A percentile compares a stretch with the other conserved stretches of the same genome.
Evolutionary conservation across 1,139 yeast species (phyloP).

Genomic region (Pichia sp.): DNA sequence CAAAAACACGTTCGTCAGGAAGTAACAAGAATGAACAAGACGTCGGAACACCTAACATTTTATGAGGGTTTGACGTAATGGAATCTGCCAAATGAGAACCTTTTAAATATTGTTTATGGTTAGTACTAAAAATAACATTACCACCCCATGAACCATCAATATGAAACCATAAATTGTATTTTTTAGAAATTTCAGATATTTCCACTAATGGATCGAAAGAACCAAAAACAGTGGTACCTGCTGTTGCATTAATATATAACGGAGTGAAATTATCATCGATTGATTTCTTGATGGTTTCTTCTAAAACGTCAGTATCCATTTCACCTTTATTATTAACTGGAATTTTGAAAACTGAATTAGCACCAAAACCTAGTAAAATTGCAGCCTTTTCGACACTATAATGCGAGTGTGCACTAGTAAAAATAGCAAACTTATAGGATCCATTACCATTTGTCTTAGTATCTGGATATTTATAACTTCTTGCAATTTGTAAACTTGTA

Average conservation of each 20-base stretch:
- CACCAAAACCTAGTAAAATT: slow-evolving; percentile 68
- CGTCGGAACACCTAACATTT: slow-evolving; percentile 85
- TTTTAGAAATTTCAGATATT: slow-evolving; percentile 49
- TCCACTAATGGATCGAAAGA: slow-evolving; percentile 65
- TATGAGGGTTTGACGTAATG: slow-evolving; percentile 82
- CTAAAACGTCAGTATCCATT: slow-evolving; percentile 48
- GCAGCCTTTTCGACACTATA: slow-evolving; percentile 83
- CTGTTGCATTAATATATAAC: slow-evolving; percentile 72
- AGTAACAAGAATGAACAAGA: slow-evolving; percentile 76
- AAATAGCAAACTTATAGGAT: slow-evolving; percentile 55
- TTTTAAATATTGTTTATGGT: slow-evolving; percentile 40
- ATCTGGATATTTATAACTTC: slow-evolving; percentile 61
- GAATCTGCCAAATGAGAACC: slow-evolving; percentile 70
- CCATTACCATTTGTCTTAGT: slow-evolving; percentile 61
- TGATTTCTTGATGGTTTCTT: slow-evolving; percentile 39
- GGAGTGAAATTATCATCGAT: slow-evolving; percentile 57
- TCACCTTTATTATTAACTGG: slow-evolving; percentile 51
- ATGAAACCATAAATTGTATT: slow-evolving; percentile 64
- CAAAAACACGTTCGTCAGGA: slow-evolving; percentile 63
- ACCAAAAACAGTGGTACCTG: slow-evolving; percentile 87
- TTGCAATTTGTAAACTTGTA: slow-evolving; percentile 73
- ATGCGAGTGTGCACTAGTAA: slow-evolving; percentile 68
- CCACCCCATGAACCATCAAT: slow-evolving; percentile 95
- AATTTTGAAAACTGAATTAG: slow-evolving; percentile 57
- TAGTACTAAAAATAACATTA: slow-evolving; percentile 60